Evolutionary conservation across 805 yeast genomes (phyloP).

Genomic region (Candida qinlingensis): DNA sequence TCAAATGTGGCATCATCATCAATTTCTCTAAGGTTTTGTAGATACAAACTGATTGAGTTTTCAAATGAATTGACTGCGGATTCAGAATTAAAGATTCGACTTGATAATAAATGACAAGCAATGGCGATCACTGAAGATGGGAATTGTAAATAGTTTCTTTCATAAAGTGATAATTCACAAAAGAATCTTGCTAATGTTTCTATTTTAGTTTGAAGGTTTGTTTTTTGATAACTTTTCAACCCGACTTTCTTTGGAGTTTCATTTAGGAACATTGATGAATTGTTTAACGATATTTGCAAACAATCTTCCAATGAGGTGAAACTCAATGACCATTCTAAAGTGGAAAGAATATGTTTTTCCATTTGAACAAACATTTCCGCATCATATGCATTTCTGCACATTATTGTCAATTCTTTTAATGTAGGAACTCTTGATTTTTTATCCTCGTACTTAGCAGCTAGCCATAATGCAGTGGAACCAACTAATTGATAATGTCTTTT

Average conservation of each 20-base stretch:
- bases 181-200: constrained; percentile 40
- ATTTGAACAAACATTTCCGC: constrained; percentile 63
- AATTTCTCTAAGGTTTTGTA: constrained; percentile 9
- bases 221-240: constrained; percentile 13
- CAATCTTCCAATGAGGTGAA: constrained; percentile 26
- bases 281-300: constrained; percentile 18
- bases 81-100: constrained; percentile 37
- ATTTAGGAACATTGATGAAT: constrained; percentile 7
- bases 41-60: constrained; percentile 9
- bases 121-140: constrained; percentile 43
- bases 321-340: constrained; percentile 57
- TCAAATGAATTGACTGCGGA: constrained; percentile 21
- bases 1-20: constrained; percentile 24
- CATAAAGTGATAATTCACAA: constrained; percentile 49
- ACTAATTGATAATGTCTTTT: constrained; percentile 80
- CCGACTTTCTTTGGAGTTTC: constrained; percentile 20
- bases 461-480: constrained; percentile 83
- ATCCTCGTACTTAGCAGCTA: constrained; percentile 74
- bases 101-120: constrained; percentile 46
- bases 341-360: constrained; percentile 70
- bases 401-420: constrained; percentile 53
- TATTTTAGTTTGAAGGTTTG: constrained; percentile 9
- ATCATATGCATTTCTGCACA: constrained; percentile 64
- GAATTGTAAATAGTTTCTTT: constrained; percentile 40
- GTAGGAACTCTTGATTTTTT: constrained; percentile 63